Evolutionary conservation across 2,329 filamentous ascomycete species (phyloP).

Genomic region (Helminthosporium solani): DNA sequence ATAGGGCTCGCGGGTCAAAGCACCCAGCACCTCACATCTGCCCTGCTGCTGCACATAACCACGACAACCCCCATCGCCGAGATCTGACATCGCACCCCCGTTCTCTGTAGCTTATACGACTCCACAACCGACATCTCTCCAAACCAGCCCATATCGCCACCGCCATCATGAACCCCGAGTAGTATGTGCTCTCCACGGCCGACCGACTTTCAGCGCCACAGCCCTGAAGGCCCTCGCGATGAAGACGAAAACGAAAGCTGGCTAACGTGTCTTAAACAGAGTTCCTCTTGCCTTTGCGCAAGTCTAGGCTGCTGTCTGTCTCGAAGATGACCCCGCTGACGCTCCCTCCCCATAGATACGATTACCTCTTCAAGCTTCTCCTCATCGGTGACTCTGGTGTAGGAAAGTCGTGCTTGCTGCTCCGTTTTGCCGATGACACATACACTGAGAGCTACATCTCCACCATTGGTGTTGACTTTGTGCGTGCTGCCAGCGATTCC

Average conservation of each 20-base stretch:
- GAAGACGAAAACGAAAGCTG: slow-evolving; percentile 10
- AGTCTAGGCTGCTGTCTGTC: slow-evolving; percentile 1
- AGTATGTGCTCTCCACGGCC: slow-evolving; percentile 59
- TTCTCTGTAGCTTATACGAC: slow-evolving; percentile 4
- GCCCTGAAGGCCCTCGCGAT: slow-evolving; percentile 12
- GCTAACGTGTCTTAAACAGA: slow-evolving; percentile 33
- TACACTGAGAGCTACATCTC: slow-evolving; percentile 99
- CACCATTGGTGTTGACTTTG: slow-evolving; percentile 97
- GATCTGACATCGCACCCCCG: not conserved
- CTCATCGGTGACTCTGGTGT: slow-evolving; percentile 99
- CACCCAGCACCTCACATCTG: slow-evolving; percentile 14
- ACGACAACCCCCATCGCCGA: slow-evolving; percentile 23
- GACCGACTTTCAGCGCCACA: slow-evolving; percentile 34
- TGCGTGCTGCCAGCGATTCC: slow-evolving; percentile 30
- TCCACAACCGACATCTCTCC: slow-evolving; percentile 12
- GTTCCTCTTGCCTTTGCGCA: slow-evolving; percentile 11
- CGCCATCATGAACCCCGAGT: slow-evolving; percentile 86
- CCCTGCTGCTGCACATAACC: slow-evolving; percentile 13
- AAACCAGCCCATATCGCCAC: slow-evolving; percentile 13
- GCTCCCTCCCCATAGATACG: slow-evolving; percentile 70
- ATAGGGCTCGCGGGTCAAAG: slow-evolving; percentile 1
- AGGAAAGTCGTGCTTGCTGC: slow-evolving; percentile 97
- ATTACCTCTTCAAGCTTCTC: slow-evolving; percentile 99
- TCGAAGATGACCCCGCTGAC: slow-evolving; percentile 22
- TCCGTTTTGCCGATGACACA: slow-evolving; percentile 87